These are phyloP conservation scores for Taphrina wiesneri DNA, from an alignment of 1,139 yeast species.

Conservation along the genomic window DNA sequence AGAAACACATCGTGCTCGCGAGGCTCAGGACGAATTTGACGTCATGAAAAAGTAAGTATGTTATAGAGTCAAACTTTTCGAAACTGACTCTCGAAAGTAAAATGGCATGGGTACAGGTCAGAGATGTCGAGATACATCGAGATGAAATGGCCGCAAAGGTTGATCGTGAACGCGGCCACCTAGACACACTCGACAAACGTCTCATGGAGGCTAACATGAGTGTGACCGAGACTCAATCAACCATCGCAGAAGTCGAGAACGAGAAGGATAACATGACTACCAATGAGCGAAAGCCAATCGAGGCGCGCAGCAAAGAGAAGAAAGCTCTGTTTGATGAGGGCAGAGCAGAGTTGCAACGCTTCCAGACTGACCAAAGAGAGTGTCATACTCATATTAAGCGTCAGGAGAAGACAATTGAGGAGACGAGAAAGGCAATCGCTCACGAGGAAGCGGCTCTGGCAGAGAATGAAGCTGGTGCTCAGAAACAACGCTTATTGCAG, in stretches of 20 bases:
- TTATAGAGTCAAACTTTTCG: neutral
- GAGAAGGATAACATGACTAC: neutral
- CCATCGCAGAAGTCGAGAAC: slow-evolving; percentile 8
- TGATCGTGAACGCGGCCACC: neutral
- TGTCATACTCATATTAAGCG: slow-evolving; percentile 16
- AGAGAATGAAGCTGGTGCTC: slow-evolving; percentile 24
- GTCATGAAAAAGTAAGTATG: slow-evolving; percentile 36
- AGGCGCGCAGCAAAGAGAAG: neutral
- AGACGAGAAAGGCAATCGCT: slow-evolving; percentile 3
- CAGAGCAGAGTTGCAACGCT: slow-evolving; percentile 5
- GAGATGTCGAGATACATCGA: slow-evolving; percentile 50
- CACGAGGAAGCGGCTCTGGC: slow-evolving; percentile 13
- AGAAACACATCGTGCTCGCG: slow-evolving; percentile 45
- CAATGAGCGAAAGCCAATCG: slow-evolving; percentile 2
- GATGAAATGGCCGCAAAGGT: slow-evolving; percentile 7
- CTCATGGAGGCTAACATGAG: neutral
- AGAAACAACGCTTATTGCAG: slow-evolving; percentile 31
- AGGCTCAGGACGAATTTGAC: slow-evolving; percentile 31
- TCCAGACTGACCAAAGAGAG: slow-evolving; percentile 12
- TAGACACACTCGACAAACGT: slow-evolving; percentile 2
- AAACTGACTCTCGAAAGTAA: slow-evolving; percentile 18
- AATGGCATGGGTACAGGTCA: slow-evolving; percentile 35
- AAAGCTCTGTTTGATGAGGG: slow-evolving; percentile 3
- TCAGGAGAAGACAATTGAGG: slow-evolving; percentile 19
- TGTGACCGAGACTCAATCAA: neutral